Conservation (phyloP, 257 asterid genomes). For the Solanum chmielewskii region DNA sequence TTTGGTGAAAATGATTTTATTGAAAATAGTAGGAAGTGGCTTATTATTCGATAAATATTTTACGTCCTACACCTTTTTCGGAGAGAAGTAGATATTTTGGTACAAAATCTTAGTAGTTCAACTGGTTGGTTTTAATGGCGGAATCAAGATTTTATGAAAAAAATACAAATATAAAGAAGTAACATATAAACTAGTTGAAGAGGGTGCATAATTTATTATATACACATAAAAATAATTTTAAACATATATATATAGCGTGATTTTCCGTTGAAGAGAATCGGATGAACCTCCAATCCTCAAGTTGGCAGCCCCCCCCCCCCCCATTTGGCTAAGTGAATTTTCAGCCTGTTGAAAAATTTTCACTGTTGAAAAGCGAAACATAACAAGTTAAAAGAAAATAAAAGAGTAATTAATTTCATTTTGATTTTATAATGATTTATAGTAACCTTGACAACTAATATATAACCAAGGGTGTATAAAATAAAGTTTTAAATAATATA, state of each 20-base stretch:
- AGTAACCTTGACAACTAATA: neutral
- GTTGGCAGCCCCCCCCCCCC: neutral
- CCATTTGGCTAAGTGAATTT: neutral
- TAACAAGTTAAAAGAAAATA: neutral
- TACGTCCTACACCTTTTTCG: neutral
- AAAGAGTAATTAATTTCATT: too few relatives aligned
- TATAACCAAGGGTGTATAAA: neutral
- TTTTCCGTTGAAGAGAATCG: neutral
- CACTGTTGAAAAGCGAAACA: neutral
- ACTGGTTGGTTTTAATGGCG: neutral
- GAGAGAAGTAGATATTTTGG: neutral
- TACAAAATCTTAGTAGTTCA: neutral
- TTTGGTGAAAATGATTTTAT: neutral
- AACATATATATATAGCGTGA: too few relatives aligned
- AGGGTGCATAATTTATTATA: neutral
- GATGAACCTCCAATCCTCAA: neutral
- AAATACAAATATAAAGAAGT: too few relatives aligned
- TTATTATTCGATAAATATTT: neutral
- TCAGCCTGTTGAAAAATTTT: too few relatives aligned
- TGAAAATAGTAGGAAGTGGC: neutral
- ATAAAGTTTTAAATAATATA: neutral
- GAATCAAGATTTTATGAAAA: too few relatives aligned
- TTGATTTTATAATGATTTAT: neutral
- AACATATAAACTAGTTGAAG: neutral
- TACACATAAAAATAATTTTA: too few relatives aligned